A percentile compares a stretch with the other conserved stretches of the same genome.
Evolutionary conservation across 2,329 filamentous ascomycete species (phyloP).

Genomic region (Decorospora gaudefroyi): DNA sequence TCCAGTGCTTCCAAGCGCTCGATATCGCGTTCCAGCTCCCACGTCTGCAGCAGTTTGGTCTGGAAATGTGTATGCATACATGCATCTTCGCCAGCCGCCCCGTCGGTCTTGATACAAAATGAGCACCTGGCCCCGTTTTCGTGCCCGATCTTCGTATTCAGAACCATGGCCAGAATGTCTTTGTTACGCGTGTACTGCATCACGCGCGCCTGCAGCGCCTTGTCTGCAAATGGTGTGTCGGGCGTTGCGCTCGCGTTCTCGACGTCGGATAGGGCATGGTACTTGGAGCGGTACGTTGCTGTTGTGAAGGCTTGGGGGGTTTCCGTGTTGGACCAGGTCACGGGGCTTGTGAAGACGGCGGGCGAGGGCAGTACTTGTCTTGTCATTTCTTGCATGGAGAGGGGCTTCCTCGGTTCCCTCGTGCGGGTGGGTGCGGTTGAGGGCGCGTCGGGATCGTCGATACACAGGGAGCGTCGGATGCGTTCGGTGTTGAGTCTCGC

Average conservation of each 20-base stretch:
- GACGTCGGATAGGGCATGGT: background rate
- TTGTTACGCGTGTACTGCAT: background rate
- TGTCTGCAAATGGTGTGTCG: background rate
- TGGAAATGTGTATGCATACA: background rate
- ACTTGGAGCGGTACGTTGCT: background rate
- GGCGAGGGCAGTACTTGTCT: no score
- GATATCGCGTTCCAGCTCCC: slow-evolving; percentile 7
- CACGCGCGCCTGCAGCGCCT: background rate
- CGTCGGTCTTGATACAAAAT: background rate
- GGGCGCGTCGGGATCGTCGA: background rate
- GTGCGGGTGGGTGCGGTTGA: no score
- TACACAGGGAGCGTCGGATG: background rate
- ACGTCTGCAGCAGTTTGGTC: background rate
- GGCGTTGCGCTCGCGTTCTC: background rate
- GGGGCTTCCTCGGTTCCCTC: background rate
- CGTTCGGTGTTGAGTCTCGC: background rate
- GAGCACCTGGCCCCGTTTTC: background rate
- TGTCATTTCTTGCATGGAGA: background rate
- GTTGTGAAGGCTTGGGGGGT: slow-evolving; percentile 2
- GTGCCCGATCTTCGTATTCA: background rate
- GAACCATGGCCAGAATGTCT: background rate
- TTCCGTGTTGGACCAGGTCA: no score
- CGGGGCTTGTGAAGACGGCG: no score
- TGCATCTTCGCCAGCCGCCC: background rate
- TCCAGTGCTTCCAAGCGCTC: slow-evolving; percentile 1